Evolutionary conservation across 148 eudicot species (phyloP).

Genomic region (Silene uniflora): DNA sequence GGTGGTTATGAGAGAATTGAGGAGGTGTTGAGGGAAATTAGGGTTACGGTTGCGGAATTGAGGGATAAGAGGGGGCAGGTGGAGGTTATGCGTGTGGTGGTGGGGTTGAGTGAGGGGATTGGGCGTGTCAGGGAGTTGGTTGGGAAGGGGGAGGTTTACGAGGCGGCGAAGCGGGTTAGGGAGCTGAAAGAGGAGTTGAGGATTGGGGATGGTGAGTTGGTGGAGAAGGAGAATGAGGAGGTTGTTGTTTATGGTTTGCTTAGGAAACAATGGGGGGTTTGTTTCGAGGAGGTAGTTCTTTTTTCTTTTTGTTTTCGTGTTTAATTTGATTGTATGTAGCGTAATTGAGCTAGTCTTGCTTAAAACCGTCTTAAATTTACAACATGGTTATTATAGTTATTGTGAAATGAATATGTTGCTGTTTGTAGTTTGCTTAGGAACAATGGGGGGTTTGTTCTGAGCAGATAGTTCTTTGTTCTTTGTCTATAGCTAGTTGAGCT

Average conservation of each 20-base stretch:
- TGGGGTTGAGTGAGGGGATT: constrained; percentile 40
- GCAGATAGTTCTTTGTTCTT: constrained; percentile 39
- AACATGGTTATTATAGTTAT: no score
- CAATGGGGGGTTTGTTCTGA: constrained; percentile 76
- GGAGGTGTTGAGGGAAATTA: constrained; percentile 35
- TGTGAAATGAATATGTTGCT: constrained; percentile 19
- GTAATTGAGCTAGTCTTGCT: no score
- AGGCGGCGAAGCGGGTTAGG: constrained; percentile 52
- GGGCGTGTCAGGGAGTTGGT: constrained; percentile 36
- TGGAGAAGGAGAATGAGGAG: constrained; percentile 47
- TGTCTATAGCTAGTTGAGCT: background rate
- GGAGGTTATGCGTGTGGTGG: constrained; percentile 42
- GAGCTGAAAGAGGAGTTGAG: constrained; percentile 55
- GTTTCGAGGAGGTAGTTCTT: constrained; percentile 70
- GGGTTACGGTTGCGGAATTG: constrained; percentile 34
- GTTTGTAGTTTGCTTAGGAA: constrained; percentile 62
- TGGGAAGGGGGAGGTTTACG: constrained; percentile 45
- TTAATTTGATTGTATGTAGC: no score
- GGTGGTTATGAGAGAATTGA: constrained; percentile 38
- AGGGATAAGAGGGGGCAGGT: constrained; percentile 49
- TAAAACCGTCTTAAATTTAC: no score
- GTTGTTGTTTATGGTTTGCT: constrained; percentile 61
- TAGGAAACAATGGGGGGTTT: constrained; percentile 57
- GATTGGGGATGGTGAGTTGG: constrained; percentile 29
- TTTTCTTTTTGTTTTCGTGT: background rate